Evolutionary conservation across 1,284 basidiomycete species (phyloP).

Genomic region (Takashimella koratensis): DNA sequence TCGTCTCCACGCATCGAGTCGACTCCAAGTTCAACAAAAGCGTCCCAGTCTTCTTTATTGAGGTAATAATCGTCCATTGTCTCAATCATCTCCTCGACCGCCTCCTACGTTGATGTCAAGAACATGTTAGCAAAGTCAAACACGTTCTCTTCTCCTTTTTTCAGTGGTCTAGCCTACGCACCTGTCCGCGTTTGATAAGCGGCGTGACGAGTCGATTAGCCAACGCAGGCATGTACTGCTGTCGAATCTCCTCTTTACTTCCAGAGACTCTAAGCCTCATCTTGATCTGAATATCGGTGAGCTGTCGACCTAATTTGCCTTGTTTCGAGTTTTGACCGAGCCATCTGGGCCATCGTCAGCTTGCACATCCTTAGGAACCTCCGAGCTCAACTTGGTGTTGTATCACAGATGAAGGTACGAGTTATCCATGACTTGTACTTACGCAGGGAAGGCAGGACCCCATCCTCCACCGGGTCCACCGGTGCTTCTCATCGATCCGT

Average conservation of each 20-base stretch:
- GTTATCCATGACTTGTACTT: conserved; percentile 37
- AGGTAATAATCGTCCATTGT: conserved; percentile 93
- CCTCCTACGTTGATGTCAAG: conserved; percentile 54
- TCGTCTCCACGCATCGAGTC: conserved; percentile 69
- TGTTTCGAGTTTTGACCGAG: conserved; percentile 96
- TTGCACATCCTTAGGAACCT: not conserved
- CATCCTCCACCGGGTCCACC: conserved; percentile 53
- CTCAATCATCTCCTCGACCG: conserved; percentile 74
- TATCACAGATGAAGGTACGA: too few species aligned
- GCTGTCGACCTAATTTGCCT: conserved; percentile 70
- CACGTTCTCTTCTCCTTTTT: not conserved
- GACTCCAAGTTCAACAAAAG: conserved; percentile 86
- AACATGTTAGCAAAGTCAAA: not conserved
- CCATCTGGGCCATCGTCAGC: too few species aligned
- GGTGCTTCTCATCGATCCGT: conserved; percentile 55
- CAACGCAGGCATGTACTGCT: conserved; percentile 83
- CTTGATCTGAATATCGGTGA: conserved; percentile 87
- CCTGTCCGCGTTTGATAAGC: conserved; percentile 56
- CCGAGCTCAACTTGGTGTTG: too few species aligned
- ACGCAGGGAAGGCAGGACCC: conserved; percentile 76
- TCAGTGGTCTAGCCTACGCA: conserved; percentile 14
- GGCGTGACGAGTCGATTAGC: conserved; percentile 76
- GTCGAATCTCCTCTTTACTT: conserved; percentile 80
- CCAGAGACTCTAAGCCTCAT: conserved; percentile 93
- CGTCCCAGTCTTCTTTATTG: conserved; percentile 92